These are phyloP conservation scores for Globisporangium solare DNA, from an alignment of 352 stramenopile genomes.

Conservation along the genomic window DNA sequence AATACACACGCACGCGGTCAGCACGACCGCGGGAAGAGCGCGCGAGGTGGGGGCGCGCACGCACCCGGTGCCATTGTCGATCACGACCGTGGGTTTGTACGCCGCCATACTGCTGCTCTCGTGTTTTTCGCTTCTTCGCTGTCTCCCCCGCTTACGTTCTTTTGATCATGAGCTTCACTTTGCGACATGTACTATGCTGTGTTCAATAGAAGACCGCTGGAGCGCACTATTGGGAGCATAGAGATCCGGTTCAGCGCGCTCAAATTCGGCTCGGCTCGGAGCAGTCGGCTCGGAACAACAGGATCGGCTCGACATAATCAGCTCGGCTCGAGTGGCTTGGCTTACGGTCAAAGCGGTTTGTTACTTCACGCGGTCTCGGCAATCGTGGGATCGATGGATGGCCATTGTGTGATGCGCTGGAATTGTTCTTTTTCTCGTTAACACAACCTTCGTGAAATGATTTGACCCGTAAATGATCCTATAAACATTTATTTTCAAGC, in stretches of 20 bases:
- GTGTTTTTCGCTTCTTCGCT: neutral
- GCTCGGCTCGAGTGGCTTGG: no score
- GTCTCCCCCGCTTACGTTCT: neutral
- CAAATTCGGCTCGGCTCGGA: neutral
- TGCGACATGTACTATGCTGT: neutral
- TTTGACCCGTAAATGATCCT: no score
- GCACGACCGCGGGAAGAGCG: no score
- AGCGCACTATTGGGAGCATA: neutral
- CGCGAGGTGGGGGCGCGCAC: slow-evolving; percentile 7
- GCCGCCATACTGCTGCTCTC: slow-evolving; percentile 40
- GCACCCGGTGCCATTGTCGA: slow-evolving; percentile 95
- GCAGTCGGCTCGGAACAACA: no score
- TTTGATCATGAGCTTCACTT: slow-evolving; percentile 5
- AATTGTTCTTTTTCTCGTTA: no score
- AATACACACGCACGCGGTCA: neutral
- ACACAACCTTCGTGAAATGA: no score
- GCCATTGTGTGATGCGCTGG: no score
- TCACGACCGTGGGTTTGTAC: slow-evolving; percentile 92
- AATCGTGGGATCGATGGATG: no score
- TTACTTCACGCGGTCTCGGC: no score
- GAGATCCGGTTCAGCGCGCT: neutral
- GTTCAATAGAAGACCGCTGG: neutral
- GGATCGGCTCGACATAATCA: neutral
- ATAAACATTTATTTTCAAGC: no score
- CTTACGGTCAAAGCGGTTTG: no score